Conservation (phyloP, 2,329 filamentous ascomycete species). For the Fusarium verrucosum region DNA sequence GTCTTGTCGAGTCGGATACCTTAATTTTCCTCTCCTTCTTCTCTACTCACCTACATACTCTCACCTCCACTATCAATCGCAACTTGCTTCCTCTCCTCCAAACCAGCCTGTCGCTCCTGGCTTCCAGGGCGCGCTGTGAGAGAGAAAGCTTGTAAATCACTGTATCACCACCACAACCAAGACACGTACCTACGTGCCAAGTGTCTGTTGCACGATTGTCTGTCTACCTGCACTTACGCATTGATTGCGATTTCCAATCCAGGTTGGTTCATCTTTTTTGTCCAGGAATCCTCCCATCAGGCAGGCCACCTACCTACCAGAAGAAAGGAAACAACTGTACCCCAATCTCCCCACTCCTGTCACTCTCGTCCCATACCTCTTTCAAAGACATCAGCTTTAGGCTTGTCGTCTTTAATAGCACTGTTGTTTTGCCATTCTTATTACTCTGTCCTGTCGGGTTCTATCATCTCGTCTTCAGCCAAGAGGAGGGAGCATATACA, state of each 20-base stretch:
- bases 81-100: slow-evolving; percentile 33
- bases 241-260: slow-evolving; percentile 24
- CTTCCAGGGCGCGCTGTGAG: slow-evolving; percentile 44
- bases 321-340: slow-evolving; percentile 14
- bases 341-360: slow-evolving; percentile 3
- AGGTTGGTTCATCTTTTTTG: slow-evolving; percentile 42
- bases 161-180: slow-evolving; percentile 16
- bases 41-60: background rate
- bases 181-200: slow-evolving; percentile 6
- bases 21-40: background rate
- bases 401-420: slow-evolving; percentile 15
- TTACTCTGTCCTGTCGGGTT: slow-evolving; percentile 9
- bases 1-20: slow-evolving; percentile 11
- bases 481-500: slow-evolving; percentile 21
- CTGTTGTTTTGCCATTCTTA: slow-evolving; percentile 1
- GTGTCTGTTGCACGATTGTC: slow-evolving; percentile 35
- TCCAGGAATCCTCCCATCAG: background rate
- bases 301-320: background rate
- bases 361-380: slow-evolving; percentile 19
- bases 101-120: slow-evolving; percentile 44
- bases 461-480: slow-evolving; percentile 12
- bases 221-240: slow-evolving; percentile 4
- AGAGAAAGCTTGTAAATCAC: slow-evolving; percentile 35
- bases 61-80: slow-evolving; percentile 10
- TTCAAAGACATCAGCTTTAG: slow-evolving; percentile 17